A percentile compares a stretch with the other conserved stretches of the same genome.
These are phyloP conservation scores for Lentinula novae-zelandiae DNA, from an alignment of 1,284 basidiomycete species.

Conservation along the genomic window DNA sequence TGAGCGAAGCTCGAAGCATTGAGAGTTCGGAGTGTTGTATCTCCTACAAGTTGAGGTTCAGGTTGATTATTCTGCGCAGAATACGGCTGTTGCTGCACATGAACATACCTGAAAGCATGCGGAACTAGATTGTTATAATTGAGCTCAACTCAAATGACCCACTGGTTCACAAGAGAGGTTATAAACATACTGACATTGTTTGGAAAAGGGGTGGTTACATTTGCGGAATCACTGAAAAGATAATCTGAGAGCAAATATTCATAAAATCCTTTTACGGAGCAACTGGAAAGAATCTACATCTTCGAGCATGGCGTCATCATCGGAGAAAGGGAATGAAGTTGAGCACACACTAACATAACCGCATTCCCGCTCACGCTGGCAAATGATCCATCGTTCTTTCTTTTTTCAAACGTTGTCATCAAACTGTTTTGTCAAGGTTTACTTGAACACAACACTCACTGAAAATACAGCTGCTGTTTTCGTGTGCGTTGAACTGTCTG, in stretches of 20 bases:
- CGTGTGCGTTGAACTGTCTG: not conserved
- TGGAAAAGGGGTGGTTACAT: constrained; percentile 22
- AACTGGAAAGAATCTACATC: constrained; percentile 21
- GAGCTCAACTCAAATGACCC: not conserved
- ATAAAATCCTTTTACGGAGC: not conserved
- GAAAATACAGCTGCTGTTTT: constrained; percentile 33
- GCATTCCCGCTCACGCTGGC: constrained; percentile 33
- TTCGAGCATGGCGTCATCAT: constrained; percentile 10
- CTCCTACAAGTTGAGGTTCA: constrained; percentile 18
- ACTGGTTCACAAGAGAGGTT: not conserved
- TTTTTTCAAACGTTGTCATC: constrained; percentile 10
- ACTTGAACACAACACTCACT: constrained; percentile 22
- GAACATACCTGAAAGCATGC: constrained; percentile 33
- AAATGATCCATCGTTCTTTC: constrained; percentile 35
- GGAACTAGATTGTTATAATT: constrained; percentile 15
- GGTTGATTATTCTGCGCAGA: not conserved
- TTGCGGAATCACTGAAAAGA: constrained; percentile 22
- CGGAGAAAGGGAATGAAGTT: not conserved
- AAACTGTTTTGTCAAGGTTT: not conserved
- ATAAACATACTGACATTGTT: constrained; percentile 19
- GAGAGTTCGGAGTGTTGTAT: constrained; percentile 29
- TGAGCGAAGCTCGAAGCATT: constrained; percentile 32
- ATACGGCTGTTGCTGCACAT: not conserved
- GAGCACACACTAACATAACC: constrained; percentile 29
- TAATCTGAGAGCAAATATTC: constrained; percentile 17